Evolutionary conservation across 306 rosid genomes (phyloP).

Genomic region (Hippophae gyantsensis): DNA sequence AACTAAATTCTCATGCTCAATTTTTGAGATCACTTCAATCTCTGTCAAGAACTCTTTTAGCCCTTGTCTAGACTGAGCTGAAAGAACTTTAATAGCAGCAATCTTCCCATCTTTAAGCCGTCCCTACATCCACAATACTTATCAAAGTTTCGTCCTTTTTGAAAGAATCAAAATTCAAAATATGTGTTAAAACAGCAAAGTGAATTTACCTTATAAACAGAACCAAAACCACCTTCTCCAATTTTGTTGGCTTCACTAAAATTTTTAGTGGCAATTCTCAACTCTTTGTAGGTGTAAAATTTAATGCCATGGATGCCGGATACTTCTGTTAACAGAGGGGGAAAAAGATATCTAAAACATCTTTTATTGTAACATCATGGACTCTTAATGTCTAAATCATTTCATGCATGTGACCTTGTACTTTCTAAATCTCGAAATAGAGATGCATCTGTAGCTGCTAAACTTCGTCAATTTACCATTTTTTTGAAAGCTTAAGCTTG

Average conservation of each 20-base stretch:
- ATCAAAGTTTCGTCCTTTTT: slow-evolving; percentile 14
- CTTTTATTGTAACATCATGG: background rate
- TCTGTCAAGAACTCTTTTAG: slow-evolving; percentile 88
- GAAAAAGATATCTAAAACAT: slow-evolving; percentile 12
- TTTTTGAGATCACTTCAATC: slow-evolving; percentile 70
- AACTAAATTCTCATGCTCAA: slow-evolving; percentile 85
- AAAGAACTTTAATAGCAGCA: slow-evolving; percentile 94
- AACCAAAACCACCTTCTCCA: slow-evolving; percentile 99
- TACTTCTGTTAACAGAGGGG: slow-evolving; percentile 32
- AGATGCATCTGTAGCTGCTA: no score
- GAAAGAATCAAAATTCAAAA: slow-evolving; percentile 13
- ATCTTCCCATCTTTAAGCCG: slow-evolving; percentile 67
- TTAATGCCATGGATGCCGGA: slow-evolving; percentile 59
- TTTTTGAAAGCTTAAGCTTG: no score
- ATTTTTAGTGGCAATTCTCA: slow-evolving; percentile 58
- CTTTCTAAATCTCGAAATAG: no score
- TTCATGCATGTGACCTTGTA: background rate
- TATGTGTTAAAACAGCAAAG: background rate
- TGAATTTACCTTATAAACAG: slow-evolving; percentile 70
- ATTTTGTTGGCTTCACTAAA: slow-evolving; percentile 67
- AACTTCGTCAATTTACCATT: no score
- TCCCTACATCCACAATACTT: slow-evolving; percentile 44
- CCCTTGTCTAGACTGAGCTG: slow-evolving; percentile 86
- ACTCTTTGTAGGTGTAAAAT: slow-evolving; percentile 53
- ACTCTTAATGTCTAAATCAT: background rate